Conservation (phyloP, 257 asterid genomes). For the Solanum chilense region DNA sequence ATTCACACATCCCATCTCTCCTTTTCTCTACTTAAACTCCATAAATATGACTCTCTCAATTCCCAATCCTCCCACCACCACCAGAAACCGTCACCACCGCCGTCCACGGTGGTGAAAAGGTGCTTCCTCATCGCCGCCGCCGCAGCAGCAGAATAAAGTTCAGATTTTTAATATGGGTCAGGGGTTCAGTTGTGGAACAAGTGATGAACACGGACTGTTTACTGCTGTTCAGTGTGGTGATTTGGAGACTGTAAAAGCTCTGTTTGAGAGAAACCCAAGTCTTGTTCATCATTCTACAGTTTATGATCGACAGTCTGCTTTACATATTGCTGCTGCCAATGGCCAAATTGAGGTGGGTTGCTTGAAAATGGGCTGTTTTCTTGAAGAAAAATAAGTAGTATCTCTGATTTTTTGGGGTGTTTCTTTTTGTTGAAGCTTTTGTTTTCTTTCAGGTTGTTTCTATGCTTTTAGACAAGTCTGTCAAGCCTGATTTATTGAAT, state of each 20-base stretch:
- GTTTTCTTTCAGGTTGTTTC: slow-evolving; percentile 53
- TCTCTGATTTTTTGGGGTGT: neutral
- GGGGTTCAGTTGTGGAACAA: slow-evolving; percentile 69
- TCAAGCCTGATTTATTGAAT: slow-evolving; percentile 70
- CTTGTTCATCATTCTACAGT: slow-evolving; percentile 41
- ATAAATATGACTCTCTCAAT: slow-evolving; percentile 14
- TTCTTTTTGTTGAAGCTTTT: neutral
- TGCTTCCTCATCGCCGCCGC: neutral
- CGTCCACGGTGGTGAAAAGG: slow-evolving; percentile 38
- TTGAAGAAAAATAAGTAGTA: neutral
- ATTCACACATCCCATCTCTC: neutral
- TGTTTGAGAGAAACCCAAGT: slow-evolving; percentile 29
- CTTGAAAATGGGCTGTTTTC: neutral
- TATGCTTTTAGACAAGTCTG: slow-evolving; percentile 62
- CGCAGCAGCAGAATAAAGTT: too few relatives aligned
- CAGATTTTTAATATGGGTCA: slow-evolving; percentile 46
- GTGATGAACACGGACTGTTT: slow-evolving; percentile 62
- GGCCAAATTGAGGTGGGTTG: slow-evolving; percentile 90
- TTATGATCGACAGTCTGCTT: slow-evolving; percentile 65
- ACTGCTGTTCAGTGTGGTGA: slow-evolving; percentile 71
- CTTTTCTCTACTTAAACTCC: neutral
- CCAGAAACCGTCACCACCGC: slow-evolving; percentile 22
- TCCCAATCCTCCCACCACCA: slow-evolving; percentile 1
- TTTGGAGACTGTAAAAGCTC: slow-evolving; percentile 39
- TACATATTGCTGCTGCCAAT: slow-evolving; percentile 96